Conservation (phyloP, 805 yeast genomes). For the Myxozyma udenii region DNA sequence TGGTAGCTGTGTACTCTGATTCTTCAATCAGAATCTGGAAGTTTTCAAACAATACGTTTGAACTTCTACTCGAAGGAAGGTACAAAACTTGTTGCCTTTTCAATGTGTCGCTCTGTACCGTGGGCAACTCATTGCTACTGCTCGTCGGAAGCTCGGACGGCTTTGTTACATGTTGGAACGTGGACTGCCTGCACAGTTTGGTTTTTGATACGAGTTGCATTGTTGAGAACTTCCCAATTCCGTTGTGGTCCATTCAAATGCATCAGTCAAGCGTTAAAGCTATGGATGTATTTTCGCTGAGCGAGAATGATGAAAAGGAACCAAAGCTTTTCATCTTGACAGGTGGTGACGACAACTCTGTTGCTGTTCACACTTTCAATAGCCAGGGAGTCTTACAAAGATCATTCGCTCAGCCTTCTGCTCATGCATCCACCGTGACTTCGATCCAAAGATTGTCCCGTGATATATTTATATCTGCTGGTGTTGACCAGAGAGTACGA, state of each 20-base stretch:
- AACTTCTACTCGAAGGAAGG: conserved; percentile 45
- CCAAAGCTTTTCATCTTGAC: conserved; percentile 53
- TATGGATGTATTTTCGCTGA: conserved; percentile 39
- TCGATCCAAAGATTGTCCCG: conserved; percentile 46
- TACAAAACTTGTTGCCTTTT: conserved; percentile 78
- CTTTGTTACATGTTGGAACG: conserved; percentile 58
- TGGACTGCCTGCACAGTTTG: conserved; percentile 30
- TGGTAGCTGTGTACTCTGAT: conserved; percentile 80
- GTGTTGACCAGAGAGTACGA: conserved; percentile 80
- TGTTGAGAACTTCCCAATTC: conserved; percentile 10
- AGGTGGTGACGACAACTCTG: conserved; percentile 92
- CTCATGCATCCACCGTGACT: conserved; percentile 87
- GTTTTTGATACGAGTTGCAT: not conserved
- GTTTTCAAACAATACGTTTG: conserved; percentile 47
- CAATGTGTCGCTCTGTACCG: conserved; percentile 50
- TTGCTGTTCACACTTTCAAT: conserved; percentile 45
- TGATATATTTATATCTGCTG: conserved; percentile 49
- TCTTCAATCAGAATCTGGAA: conserved; percentile 55
- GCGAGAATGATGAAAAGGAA: conserved; percentile 5
- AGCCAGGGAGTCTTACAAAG: conserved; percentile 21
- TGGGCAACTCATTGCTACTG: conserved; percentile 39
- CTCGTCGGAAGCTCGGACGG: conserved; percentile 83
- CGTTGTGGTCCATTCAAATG: conserved; percentile 43
- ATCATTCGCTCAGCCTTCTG: conserved; percentile 44
- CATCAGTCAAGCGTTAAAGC: conserved; percentile 87